Conservation (phyloP, 2,329 filamentous ascomycete genomes). For the Colletotrichum sublineola region DNA sequence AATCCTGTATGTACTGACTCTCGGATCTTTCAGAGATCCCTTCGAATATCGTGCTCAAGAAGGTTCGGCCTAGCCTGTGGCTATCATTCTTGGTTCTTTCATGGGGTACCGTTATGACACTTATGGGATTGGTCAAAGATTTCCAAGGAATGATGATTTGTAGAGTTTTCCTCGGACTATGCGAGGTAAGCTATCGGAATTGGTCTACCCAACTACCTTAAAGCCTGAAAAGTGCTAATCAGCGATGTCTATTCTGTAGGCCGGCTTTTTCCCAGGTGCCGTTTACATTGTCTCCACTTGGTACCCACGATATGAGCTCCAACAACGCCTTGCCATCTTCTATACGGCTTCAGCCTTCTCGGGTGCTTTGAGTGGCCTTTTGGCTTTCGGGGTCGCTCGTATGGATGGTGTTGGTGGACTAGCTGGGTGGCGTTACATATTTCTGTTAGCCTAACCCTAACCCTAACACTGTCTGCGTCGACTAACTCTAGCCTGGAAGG, state of each 20-base stretch:
- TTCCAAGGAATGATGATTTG: constrained; percentile 38
- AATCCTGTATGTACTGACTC: background rate
- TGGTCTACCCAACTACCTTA: constrained; percentile 2
- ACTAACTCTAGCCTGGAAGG: constrained; percentile 13
- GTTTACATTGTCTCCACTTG: constrained; percentile 65
- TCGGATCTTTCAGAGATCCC: constrained; percentile 70
- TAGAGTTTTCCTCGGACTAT: background rate
- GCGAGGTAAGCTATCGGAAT: background rate
- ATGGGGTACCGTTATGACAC: constrained; percentile 47
- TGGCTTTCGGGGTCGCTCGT: constrained; percentile 70
- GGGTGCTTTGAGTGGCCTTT: constrained; percentile 72
- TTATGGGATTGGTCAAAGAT: constrained; percentile 45
- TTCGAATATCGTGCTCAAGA: constrained; percentile 75
- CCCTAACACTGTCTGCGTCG: no score
- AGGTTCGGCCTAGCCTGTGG: constrained; percentile 72
- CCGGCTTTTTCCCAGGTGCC: constrained; percentile 68
- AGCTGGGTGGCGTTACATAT: constrained; percentile 59
- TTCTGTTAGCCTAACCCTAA: constrained; percentile 1
- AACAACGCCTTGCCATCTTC: constrained; percentile 62
- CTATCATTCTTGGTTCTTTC: constrained; percentile 73
- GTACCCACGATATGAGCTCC: constrained; percentile 57
- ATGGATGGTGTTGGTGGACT: constrained; percentile 55
- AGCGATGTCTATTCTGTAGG: constrained; percentile 64
- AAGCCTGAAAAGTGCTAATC: constrained; percentile 55
- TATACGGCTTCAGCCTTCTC: constrained; percentile 78